Base-by-base conservation (phyloP, 306 rosid species). In the Quercus engelmannii region DNA sequence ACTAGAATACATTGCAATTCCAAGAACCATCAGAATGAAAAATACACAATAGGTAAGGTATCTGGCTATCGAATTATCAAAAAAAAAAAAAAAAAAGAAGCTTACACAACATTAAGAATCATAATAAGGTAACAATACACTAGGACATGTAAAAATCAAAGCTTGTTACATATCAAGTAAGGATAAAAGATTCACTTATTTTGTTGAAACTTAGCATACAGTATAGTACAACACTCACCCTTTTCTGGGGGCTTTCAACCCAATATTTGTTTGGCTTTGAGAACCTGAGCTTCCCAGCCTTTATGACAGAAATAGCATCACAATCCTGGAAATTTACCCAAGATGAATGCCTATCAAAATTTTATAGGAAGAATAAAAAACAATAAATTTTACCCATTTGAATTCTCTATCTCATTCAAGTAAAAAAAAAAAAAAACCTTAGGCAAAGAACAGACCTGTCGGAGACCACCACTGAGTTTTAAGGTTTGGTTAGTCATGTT, bases 381-480 rank as follows among this genome's bases (percentile, higher is more conserved):
- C 0, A 35, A 35, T 11, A 46, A 46, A 46, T 0, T 46, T 12
- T 12, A 46, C 52, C 52, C 52, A 46, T 11, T 46, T 11, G 14
- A 46, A 0, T 11, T 11, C 52, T 11, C 52, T 38, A 46, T 46
- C 52, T 3, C 14, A 46, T 46, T 46, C 52, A 46, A 46, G 52
- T 46, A 0, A 11, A 46, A 9, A 9, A 46, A 46, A 33, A 14
- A 58, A 56, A 11, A 77, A 31, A 79, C 77, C 69, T 70, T 55
- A 49, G 9, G 59, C 35, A 76, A 71, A 26, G 69, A 38, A 38
- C 3, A 38, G 43, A 88, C 98, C 94, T 91, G 98, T 31, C 84
- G 89, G 43, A 92, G 91, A 73, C 99, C 99, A 0, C 97, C 89
- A 51, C 96, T 98, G 51, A 95, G 98, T 89, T 90, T 94, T 77